Percentiles rank a stretch among this genome's conserved stretches.
These are phyloP conservation scores for Agrocybe praecox DNA, from an alignment of 768 basidiomycete genomes.

Conservation along the genomic window DNA sequence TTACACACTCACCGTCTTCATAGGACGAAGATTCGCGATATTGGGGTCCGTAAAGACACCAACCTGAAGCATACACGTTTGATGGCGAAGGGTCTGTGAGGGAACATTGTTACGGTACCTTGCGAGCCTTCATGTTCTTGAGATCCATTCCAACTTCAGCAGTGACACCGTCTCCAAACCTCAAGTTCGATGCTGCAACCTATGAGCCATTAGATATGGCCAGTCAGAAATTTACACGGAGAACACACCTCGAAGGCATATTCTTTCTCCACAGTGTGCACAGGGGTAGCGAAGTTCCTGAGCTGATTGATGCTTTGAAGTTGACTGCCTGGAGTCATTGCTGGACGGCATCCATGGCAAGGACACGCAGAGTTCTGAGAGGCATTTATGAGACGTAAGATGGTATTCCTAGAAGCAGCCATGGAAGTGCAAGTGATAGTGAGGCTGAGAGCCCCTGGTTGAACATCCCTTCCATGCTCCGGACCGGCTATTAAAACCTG, in stretches of 20 bases:
- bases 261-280: slow-evolving; percentile 74
- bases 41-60: slow-evolving; percentile 93
- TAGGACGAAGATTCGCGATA: slow-evolving; percentile 77
- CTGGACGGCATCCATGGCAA: slow-evolving; percentile 68
- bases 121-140: slow-evolving; percentile 89
- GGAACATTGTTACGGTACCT: slow-evolving; percentile 43
- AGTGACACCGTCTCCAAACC: slow-evolving; percentile 91
- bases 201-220: slow-evolving; percentile 24
- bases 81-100: background rate
- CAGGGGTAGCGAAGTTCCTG: slow-evolving; percentile 77
- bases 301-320: slow-evolving; percentile 59
- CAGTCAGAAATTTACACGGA: background rate
- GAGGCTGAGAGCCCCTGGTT: slow-evolving; percentile 13
- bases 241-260: slow-evolving; percentile 83
- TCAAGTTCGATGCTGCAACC: slow-evolving; percentile 86
- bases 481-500: slow-evolving; percentile 12
- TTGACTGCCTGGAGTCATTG: slow-evolving; percentile 42
- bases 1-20: slow-evolving; percentile 65
- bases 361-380: slow-evolving; percentile 77
- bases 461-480: slow-evolving; percentile 4
- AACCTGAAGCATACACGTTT: slow-evolving; percentile 49
- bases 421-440: slow-evolving; percentile 11
- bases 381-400: slow-evolving; percentile 75
- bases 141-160: slow-evolving; percentile 92
- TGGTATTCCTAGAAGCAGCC: slow-evolving; percentile 58